Evolutionary conservation across 2,329 filamentous ascomycete species (phyloP).

Genomic region (Aspergillus jensenii): DNA sequence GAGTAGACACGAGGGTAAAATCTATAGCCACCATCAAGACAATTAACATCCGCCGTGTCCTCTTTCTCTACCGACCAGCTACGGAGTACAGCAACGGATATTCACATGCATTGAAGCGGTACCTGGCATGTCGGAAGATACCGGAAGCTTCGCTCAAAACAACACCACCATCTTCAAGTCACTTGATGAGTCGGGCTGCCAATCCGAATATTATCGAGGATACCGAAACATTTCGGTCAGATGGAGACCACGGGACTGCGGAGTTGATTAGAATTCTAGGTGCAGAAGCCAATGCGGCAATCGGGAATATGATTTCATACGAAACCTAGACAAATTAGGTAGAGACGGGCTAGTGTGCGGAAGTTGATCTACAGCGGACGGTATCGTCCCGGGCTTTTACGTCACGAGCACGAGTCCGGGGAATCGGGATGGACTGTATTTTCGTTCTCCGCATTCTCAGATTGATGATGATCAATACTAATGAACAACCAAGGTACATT

Average conservation of each 20-base stretch:
- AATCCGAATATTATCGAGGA: background rate
- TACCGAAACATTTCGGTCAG: background rate
- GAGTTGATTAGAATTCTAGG: background rate
- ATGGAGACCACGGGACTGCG: background rate
- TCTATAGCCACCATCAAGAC: no score
- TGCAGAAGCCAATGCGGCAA: background rate
- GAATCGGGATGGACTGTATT: background rate
- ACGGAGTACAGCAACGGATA: background rate
- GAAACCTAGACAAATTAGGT: background rate
- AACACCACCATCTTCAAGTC: background rate
- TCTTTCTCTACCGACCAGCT: background rate
- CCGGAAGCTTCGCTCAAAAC: background rate
- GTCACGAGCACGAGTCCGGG: background rate
- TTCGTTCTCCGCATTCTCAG: background rate
- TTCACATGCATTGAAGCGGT: background rate
- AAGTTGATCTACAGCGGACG: background rate
- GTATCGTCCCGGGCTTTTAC: background rate
- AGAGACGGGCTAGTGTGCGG: background rate
- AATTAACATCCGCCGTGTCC: no score
- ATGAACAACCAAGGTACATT: background rate
- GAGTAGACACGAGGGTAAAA: no score
- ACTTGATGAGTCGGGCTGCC: background rate
- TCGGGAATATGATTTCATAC: background rate
- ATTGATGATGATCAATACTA: background rate
- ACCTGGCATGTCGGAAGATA: background rate